Evolutionary conservation across 805 yeast genomes (phyloP).

Genomic region (Candida tallmaniae): DNA sequence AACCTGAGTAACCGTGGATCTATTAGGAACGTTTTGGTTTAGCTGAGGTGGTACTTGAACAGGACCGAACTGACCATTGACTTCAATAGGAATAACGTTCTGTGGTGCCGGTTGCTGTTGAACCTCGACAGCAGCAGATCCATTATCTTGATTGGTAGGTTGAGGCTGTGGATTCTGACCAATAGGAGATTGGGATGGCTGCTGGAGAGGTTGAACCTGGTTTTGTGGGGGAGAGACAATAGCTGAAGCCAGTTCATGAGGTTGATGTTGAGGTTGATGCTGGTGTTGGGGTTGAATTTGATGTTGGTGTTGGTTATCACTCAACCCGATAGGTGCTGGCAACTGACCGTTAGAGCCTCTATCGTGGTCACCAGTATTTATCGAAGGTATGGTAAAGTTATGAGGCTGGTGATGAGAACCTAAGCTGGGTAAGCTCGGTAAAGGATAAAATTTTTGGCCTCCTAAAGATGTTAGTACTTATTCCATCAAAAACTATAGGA

Average conservation of each 20-base stretch:
- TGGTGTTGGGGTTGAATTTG: slow-evolving; percentile 3
- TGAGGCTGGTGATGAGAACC: slow-evolving; percentile 40
- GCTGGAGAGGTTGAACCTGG: background rate
- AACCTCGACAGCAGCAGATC: background rate
- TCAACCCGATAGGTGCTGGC: background rate
- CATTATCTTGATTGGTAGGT: background rate
- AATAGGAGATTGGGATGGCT: slow-evolving; percentile 3
- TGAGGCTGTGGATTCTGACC: slow-evolving; percentile 7
- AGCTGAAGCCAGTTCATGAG: too few relatives aligned
- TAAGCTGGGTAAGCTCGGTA: slow-evolving; percentile 49
- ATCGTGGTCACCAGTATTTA: slow-evolving; percentile 24
- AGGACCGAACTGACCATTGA: slow-evolving; percentile 5
- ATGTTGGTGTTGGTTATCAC: background rate
- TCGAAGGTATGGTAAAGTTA: slow-evolving; percentile 46
- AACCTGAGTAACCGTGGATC: slow-evolving; percentile 37
- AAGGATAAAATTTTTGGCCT: slow-evolving; percentile 44
- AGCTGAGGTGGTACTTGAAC: slow-evolving; percentile 6
- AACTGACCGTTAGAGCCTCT: slow-evolving; percentile 5
- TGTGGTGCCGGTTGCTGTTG: slow-evolving; percentile 13
- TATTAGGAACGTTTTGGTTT: slow-evolving; percentile 35
- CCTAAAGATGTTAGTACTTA: slow-evolving; percentile 26
- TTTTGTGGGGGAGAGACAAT: slow-evolving; percentile 1
- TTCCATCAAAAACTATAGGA: too few relatives aligned
- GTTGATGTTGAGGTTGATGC: slow-evolving; percentile 1
- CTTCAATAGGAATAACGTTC: slow-evolving; percentile 6